These are phyloP conservation scores for Brassica balearica DNA, from an alignment of 441 rosid genomes.

Conservation along the genomic window DNA sequence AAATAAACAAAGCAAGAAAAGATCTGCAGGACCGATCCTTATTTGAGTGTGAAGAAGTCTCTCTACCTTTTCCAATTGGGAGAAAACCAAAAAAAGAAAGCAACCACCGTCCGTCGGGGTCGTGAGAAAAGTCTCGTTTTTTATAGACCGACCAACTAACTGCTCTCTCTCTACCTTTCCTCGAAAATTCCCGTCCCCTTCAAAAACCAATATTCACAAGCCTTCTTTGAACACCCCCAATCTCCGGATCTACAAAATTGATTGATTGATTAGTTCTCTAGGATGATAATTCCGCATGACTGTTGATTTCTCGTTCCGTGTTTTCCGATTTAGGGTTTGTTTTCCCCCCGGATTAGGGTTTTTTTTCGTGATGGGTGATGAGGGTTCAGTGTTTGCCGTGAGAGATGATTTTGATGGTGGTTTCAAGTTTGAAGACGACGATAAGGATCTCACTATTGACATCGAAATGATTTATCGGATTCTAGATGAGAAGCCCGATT, in stretches of 20 bases:
- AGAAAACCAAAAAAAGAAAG: slow-evolving; percentile 39
- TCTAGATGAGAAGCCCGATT: slow-evolving; percentile 53
- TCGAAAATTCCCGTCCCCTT: slow-evolving; percentile 40
- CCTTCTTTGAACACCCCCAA: too few species aligned
- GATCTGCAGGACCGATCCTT: slow-evolving; percentile 39
- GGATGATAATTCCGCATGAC: background rate
- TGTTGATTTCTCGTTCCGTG: slow-evolving; percentile 19
- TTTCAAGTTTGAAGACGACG: slow-evolving; percentile 43
- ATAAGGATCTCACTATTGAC: slow-evolving; percentile 55
- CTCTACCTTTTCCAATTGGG: slow-evolving; percentile 34
- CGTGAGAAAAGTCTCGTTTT: background rate
- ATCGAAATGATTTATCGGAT: slow-evolving; percentile 49
- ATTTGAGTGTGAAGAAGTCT: slow-evolving; percentile 40
- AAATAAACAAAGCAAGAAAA: background rate
- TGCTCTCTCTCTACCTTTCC: slow-evolving; percentile 43
- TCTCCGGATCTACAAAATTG: slow-evolving; percentile 24
- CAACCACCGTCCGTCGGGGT: background rate
- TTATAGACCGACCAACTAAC: slow-evolving; percentile 23
- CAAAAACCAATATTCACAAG: too few species aligned
- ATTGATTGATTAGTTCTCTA: background rate
- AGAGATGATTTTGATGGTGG: slow-evolving; percentile 41
- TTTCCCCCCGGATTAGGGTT: slow-evolving; percentile 11
- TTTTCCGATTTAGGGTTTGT: slow-evolving; percentile 30
- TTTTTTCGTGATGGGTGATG: slow-evolving; percentile 50
- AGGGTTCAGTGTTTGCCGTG: slow-evolving; percentile 33